Evolutionary conservation across 2,329 filamentous ascomycete species (phyloP), one percentile per base, ranked within the genome.

Genomic region (Didymella sp.): DNA sequence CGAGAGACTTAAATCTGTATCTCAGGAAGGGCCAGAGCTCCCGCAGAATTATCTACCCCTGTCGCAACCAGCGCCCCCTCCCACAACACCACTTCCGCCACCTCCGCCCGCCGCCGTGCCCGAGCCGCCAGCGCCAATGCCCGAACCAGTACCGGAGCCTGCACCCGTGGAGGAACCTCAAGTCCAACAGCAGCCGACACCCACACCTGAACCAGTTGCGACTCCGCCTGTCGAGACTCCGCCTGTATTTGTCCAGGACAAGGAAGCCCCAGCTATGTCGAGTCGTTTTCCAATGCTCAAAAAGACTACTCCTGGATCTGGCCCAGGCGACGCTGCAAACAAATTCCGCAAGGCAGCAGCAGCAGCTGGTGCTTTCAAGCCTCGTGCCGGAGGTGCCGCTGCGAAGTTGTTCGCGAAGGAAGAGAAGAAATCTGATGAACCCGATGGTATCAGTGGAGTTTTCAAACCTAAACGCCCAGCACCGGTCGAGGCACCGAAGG

Each of bases 211-310:
- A 35, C 56, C 56, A 21, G 27, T 38, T 24, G 45, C 56, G 17
- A 44, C 62, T 24, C 58, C 62, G 28, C 37, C 51, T 24, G 52
- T 58, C 4, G 52, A 55, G 35, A 21, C 37, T 27, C 21, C 44
- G 19, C 25, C 51, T 28, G 24, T 37, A 8, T 38, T 59, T 9
- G 50, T 58, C 6, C 62, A 67, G 15, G 54, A 73, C 82, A 81
- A 76, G 75, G 83, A 84, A 25, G 82, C 83, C 41, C 81, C 75
- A 75, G 81, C 84, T 30, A 83, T 81, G 44, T 74, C 77, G 27
- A 80, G 83, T 63, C 81, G 91, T n/a, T 91, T 92, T 17, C 91
- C 92, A 2, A 96, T 96, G 93, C 89, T 97, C 68, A 94, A 91
- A 76, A 86, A 89, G 61, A 91, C 91, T 0, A 86, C 86, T 2